Percentiles rank a stretch among this genome's conserved stretches.
These are phyloP conservation scores for Pistacia atlantica DNA, from an alignment of 345 rosid species.

Conservation along the genomic window DNA sequence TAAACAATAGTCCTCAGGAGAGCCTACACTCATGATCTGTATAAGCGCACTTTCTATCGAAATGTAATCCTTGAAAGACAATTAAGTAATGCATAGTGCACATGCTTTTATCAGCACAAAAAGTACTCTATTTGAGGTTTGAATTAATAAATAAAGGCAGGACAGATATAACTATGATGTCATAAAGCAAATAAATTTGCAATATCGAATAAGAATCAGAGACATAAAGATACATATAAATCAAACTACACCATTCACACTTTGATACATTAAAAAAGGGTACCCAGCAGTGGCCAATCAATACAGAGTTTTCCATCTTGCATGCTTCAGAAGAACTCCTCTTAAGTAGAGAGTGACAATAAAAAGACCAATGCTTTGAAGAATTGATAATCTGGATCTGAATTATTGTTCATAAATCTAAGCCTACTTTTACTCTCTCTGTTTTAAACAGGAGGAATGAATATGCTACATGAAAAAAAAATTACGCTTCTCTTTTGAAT, in stretches of 20 bases:
- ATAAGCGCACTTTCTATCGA: neutral
- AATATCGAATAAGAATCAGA: neutral
- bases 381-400: neutral
- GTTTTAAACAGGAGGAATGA: neutral
- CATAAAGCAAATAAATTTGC: conserved; percentile 1
- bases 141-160: neutral
- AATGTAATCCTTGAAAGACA: neutral
- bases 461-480: neutral
- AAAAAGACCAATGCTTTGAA: neutral
- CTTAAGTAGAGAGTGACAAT: neutral
- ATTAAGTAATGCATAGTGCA: neutral
- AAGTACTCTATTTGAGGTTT: neutral
- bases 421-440: neutral
- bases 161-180: neutral
- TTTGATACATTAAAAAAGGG: neutral
- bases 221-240: neutral
- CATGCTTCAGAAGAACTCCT: neutral
- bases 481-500: neutral
- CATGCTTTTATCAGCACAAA: neutral
- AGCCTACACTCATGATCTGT: neutral
- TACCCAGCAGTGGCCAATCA: neutral
- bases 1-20: neutral
- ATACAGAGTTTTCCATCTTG: neutral
- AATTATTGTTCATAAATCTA: neutral
- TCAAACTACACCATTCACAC: neutral